A percentile compares a stretch with the other conserved stretches of the same genome.
phyloP scores from a whole-genome alignment of 305 asterid genomes.

The Caryopteris hybrid region DNA sequence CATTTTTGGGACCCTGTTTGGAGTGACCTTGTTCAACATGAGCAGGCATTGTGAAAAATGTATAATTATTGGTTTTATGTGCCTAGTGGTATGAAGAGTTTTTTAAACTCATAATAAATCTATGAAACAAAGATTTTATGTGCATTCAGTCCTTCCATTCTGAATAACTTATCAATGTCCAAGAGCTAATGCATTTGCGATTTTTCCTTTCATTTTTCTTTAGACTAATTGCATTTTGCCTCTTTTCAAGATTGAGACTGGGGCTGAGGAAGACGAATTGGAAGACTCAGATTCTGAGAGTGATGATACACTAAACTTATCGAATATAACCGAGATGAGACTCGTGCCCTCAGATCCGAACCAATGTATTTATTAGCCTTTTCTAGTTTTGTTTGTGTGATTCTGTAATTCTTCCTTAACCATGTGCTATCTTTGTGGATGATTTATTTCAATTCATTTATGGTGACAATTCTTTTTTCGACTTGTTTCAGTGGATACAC shows the following conservation, averaged over 20 bases:
- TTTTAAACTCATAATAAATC: neutral
- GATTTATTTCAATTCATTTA: neutral
- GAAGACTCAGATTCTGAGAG: constrained; percentile 71
- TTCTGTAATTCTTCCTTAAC: neutral
- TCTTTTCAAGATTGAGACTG: constrained; percentile 65
- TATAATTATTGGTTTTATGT: neutral
- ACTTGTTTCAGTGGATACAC: constrained; percentile 57
- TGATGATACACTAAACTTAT: constrained; percentile 46
- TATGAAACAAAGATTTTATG: neutral
- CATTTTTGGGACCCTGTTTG: neutral
- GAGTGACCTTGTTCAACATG: neutral
- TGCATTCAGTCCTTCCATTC: neutral
- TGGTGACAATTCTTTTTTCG: neutral
- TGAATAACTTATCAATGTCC: neutral
- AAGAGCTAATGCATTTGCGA: neutral
- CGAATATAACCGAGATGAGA: constrained; percentile 80
- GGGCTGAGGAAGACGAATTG: constrained; percentile 59
- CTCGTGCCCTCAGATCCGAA: constrained; percentile 82
- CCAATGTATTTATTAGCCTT: constrained; percentile 38
- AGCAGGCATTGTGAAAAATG: neutral
- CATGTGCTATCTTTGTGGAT: neutral
- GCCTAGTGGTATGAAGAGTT: neutral
- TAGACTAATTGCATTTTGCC: constrained; percentile 3
- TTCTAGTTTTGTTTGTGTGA: neutral
- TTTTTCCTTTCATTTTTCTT: neutral